phyloP scores from a whole-genome alignment of 345 rosid species.

The Hevea brasiliensis region DNA sequence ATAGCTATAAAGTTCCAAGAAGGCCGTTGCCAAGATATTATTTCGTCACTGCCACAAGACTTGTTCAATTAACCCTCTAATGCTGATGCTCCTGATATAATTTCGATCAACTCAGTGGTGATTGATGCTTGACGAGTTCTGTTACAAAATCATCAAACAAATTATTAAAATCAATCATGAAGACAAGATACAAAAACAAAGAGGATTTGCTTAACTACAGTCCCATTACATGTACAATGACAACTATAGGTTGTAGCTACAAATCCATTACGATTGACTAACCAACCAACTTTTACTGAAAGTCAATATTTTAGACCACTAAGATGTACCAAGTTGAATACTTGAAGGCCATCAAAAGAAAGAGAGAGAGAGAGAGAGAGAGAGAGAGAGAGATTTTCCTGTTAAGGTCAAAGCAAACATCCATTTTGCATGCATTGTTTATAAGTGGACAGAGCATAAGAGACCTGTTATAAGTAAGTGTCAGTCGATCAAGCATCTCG shows the following conservation, averaged over 20 bases:
- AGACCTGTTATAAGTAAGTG: conserved; percentile 43
- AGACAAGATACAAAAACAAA: no score
- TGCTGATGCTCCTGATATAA: conserved; percentile 96
- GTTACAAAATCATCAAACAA: conserved; percentile 18
- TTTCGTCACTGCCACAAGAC: conserved; percentile 35
- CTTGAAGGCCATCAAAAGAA: no score
- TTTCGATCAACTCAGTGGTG: conserved; percentile 94
- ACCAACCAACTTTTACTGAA: neutral
- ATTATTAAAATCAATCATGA: neutral
- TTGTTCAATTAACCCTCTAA: conserved; percentile 54
- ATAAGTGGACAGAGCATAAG: neutral
- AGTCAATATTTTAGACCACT: neutral
- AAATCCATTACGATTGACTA: no score
- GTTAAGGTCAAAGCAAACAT: neutral
- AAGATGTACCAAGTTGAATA: neutral
- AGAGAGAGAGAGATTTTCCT: no score
- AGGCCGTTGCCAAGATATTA: conserved; percentile 35
- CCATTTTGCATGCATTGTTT: neutral
- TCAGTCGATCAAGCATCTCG: conserved; percentile 93
- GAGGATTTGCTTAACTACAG: neutral
- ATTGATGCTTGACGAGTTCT: conserved; percentile 99
- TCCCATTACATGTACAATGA: neutral
- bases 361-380: no score
- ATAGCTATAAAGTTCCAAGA: conserved; percentile 22
- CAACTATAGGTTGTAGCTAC: neutral